Conservation (phyloP, 2,329 filamentous ascomycete species). For the Aspergillus terreus region DNA sequence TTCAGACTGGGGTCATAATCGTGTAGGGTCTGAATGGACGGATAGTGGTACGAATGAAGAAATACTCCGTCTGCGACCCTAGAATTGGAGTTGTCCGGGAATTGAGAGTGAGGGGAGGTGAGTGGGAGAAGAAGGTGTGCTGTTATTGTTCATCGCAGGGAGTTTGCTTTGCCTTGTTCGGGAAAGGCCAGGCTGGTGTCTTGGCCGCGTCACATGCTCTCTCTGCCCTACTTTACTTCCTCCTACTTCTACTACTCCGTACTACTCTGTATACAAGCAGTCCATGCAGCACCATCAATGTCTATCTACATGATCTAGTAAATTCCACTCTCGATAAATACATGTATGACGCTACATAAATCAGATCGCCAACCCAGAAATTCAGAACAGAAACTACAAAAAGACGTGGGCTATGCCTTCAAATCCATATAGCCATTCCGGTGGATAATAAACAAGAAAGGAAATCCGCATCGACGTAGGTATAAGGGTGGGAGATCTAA, state of each 20-base stretch:
- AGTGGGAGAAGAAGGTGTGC: neutral
- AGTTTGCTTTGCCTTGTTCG: conserved; percentile 2
- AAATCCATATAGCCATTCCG: neutral
- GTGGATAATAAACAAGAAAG: neutral
- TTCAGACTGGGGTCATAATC: conserved; percentile 7
- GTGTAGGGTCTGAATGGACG: neutral
- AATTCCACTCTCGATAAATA: neutral
- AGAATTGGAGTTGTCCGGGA: conserved; percentile 12
- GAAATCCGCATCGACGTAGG: neutral
- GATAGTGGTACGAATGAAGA: neutral
- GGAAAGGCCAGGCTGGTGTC: conserved; percentile 28
- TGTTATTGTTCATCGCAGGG: neutral
- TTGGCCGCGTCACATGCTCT: conserved; percentile 21
- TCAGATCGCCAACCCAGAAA: neutral
- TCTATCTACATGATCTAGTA: conserved; percentile 2
- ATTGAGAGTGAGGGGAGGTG: neutral
- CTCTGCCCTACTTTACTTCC: neutral
- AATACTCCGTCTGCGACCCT: neutral
- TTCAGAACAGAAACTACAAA: neutral
- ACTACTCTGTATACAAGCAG: neutral
- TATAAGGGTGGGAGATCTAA: neutral
- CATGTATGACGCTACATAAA: neutral
- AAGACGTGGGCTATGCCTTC: neutral
- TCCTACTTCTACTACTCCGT: neutral
- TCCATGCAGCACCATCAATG: neutral